These are phyloP conservation scores for Moniliella sp. DNA, from an alignment of 1,284 basidiomycete species.

Conservation along the genomic window DNA sequence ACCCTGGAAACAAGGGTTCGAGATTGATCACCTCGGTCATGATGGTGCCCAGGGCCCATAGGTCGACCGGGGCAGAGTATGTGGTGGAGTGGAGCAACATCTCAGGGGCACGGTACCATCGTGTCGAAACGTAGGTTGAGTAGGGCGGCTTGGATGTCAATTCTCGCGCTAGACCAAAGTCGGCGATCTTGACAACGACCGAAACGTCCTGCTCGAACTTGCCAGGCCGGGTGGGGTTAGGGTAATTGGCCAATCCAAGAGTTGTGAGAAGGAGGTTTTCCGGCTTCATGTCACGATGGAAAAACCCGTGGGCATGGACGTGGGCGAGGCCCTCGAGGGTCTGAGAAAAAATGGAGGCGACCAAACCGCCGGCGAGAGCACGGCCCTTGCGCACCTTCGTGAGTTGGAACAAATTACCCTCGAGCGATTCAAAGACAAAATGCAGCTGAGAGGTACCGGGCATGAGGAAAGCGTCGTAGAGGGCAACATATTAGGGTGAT, in stretches of 20 bases:
- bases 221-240: constrained; percentile 31
- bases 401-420: constrained; percentile 96
- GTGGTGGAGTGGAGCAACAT: constrained; percentile 71
- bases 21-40: constrained; percentile 88
- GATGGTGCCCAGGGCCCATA: constrained; percentile 97
- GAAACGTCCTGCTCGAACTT: constrained; percentile 65
- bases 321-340: constrained; percentile 74
- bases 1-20: constrained; percentile 90
- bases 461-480: constrained; percentile 94
- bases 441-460: constrained; percentile 83
- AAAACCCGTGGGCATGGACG: constrained; percentile 77
- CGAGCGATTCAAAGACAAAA: constrained; percentile 99
- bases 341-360: constrained; percentile 82
- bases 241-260: constrained; percentile 80
- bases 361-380: constrained; percentile 79
- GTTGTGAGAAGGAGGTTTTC: constrained; percentile 99
- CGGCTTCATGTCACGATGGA: constrained; percentile 98
- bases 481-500: constrained; percentile 86
- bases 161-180: constrained; percentile 88
- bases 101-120: constrained; percentile 97
- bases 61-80: constrained; percentile 88
- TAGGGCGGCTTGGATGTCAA: constrained; percentile 73
- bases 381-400: constrained; percentile 88
- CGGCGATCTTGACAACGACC: constrained; percentile 88
- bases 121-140: constrained; percentile 91